These are phyloP conservation scores for Bolboschoenus planiculmis DNA, from an alignment of 176 grass and related monocot genomes.

Conservation along the genomic window DNA sequence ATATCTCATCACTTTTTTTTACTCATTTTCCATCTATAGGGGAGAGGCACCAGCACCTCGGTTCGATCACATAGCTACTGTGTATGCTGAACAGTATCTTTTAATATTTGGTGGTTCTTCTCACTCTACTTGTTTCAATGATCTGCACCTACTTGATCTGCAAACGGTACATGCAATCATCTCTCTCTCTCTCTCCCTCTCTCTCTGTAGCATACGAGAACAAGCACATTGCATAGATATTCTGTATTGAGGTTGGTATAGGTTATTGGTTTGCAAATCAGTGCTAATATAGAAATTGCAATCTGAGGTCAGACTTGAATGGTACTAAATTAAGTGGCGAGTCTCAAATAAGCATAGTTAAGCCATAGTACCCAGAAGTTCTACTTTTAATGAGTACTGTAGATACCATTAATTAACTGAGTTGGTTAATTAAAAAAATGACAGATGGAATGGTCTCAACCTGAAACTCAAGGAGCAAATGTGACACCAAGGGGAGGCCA, in stretches of 20 bases:
- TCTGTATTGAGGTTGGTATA: not conserved
- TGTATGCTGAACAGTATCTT: conserved; percentile 75
- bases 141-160: conserved; percentile 82
- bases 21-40: conserved; percentile 37
- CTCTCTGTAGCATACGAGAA: not conserved
- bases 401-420: conserved; percentile 6
- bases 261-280: not conserved
- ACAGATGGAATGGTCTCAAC: conserved; percentile 96
- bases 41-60: conserved; percentile 63
- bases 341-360: not conserved
- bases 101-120: conserved; percentile 94
- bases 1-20: not conserved
- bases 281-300: not conserved
- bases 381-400: not conserved
- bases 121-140: conserved; percentile 88
- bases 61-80: conserved; percentile 76
- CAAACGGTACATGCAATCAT: conserved; percentile 49
- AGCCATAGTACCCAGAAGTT: not conserved
- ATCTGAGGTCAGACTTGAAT: not conserved
- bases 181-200: not conserved
- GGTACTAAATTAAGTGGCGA: not conserved
- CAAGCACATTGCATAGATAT: not conserved
- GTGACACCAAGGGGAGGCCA: conserved; percentile 87
- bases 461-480: conserved; percentile 79
- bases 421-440: conserved; percentile 11